phyloP scores from a whole-genome alignment of 768 basidiomycete genomes.

The Phlebiopsis gigantea region DNA sequence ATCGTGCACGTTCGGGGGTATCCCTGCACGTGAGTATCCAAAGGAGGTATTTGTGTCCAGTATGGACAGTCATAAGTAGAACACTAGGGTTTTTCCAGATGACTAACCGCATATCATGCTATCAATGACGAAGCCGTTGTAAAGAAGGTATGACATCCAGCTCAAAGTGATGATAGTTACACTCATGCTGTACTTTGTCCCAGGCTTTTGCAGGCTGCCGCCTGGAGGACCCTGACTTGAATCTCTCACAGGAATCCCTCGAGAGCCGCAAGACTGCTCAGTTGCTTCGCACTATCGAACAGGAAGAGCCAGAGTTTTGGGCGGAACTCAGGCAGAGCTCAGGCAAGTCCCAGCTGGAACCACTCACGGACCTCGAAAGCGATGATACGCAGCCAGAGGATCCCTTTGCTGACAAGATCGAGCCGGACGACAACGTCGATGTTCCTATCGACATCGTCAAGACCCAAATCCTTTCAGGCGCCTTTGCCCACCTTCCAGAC shows the following conservation, averaged over 20 bases:
- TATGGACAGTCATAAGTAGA: too few species aligned
- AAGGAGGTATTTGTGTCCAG: too few species aligned
- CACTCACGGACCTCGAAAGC: neutral
- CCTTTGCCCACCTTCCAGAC: neutral
- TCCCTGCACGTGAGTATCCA: too few species aligned
- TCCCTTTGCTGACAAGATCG: neutral
- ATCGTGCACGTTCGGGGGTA: too few species aligned
- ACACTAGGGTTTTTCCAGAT: too few species aligned
- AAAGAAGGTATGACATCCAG: constrained; percentile 22
- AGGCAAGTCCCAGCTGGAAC: too few species aligned
- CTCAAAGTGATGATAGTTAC: neutral
- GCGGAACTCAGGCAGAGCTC: neutral
- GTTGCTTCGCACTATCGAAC: neutral
- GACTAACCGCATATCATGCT: too few species aligned
- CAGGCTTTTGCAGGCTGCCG: neutral
- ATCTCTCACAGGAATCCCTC: constrained; percentile 3
- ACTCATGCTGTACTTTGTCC: neutral
- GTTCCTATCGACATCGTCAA: neutral
- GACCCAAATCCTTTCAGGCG: neutral
- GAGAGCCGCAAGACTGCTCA: neutral
- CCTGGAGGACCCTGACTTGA: neutral
- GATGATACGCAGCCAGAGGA: neutral
- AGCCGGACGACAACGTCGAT: neutral
- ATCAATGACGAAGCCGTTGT: constrained; percentile 25
- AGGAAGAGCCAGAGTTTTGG: neutral